Percentiles rank a stretch among this genome's conserved stretches.
Evolutionary conservation across 2,329 filamentous ascomycete species (phyloP).

Genomic region (Tolypocladium album): DNA sequence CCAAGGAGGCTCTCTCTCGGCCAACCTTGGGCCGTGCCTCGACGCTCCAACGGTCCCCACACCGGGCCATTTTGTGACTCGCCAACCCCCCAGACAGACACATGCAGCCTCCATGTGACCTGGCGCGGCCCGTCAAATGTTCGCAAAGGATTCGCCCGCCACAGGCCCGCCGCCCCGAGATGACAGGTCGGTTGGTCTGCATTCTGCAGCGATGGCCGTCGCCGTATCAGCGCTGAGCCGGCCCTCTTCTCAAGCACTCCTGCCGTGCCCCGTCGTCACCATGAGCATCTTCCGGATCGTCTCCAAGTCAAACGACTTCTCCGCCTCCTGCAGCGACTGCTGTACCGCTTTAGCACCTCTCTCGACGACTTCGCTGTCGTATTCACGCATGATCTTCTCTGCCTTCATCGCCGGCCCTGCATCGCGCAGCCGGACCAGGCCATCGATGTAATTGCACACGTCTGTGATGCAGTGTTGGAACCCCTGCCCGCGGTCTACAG

Average conservation of each 20-base stretch:
- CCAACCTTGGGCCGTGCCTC: background rate
- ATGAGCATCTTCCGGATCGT: slow-evolving; percentile 21
- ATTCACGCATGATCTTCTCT: slow-evolving; percentile 12
- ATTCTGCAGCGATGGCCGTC: background rate
- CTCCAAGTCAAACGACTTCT: slow-evolving; percentile 16
- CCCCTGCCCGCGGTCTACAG: slow-evolving; percentile 30
- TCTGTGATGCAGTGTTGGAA: slow-evolving; percentile 32
- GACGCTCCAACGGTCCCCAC: background rate
- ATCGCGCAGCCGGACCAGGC: slow-evolving; percentile 13
- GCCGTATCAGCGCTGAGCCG: background rate
- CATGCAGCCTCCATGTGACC: background rate
- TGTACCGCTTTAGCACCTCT: slow-evolving; percentile 21
- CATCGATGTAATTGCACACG: slow-evolving; percentile 24
- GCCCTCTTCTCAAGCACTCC: background rate
- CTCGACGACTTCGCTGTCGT: slow-evolving; percentile 20
- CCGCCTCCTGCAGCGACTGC: slow-evolving; percentile 21
- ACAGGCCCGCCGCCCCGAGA: background rate
- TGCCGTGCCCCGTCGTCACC: slow-evolving; percentile 16
- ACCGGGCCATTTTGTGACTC: background rate
- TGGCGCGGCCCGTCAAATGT: background rate
- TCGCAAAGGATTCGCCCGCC: background rate
- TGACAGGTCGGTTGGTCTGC: background rate
- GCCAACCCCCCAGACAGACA: background rate
- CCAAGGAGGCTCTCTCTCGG: background rate
- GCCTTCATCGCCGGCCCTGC: slow-evolving; percentile 3